phyloP scores from a whole-genome alignment of 2,329 filamentous ascomycete species.

The Epichloe gansuensis region DNA sequence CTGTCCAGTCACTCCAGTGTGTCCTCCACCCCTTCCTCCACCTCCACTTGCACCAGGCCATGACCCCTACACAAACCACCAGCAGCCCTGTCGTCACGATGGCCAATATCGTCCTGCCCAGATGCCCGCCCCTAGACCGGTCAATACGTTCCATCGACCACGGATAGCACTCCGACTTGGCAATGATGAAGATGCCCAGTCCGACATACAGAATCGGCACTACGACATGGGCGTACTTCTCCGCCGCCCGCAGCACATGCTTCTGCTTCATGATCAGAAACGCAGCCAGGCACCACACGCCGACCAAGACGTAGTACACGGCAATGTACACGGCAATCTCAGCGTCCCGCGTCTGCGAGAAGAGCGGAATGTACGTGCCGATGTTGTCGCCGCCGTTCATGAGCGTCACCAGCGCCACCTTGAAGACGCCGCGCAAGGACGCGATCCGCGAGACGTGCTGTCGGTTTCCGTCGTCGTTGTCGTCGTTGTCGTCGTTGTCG shows the following conservation, averaged over 20 bases:
- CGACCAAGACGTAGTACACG: slow-evolving; percentile 21
- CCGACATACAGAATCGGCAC: slow-evolving; percentile 22
- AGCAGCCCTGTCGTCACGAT: slow-evolving; percentile 9
- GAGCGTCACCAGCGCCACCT: slow-evolving; percentile 19
- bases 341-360: slow-evolving; percentile 19
- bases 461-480: slow-evolving; percentile 4
- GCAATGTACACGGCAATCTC: slow-evolving; percentile 22
- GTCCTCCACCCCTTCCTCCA: not conserved
- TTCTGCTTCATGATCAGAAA: slow-evolving; percentile 20
- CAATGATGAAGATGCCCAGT: slow-evolving; percentile 20
- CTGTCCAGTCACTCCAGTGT: not conserved
- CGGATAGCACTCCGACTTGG: slow-evolving; percentile 21
- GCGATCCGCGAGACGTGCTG: slow-evolving; percentile 5
- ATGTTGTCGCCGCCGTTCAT: slow-evolving; percentile 26
- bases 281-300: slow-evolving; percentile 18
- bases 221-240: slow-evolving; percentile 14
- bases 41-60: slow-evolving; percentile 7
- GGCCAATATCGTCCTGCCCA: slow-evolving; percentile 8
- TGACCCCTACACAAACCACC: slow-evolving; percentile 4
- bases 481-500: too few relatives aligned
- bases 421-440: slow-evolving; percentile 13
- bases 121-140: slow-evolving; percentile 4
- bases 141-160: slow-evolving; percentile 22
- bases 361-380: slow-evolving; percentile 22
- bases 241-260: slow-evolving; percentile 15